These are phyloP conservation scores for Backusella mclennaniae DNA, from an alignment of 192 early-diverging fungal species.

Conservation along the genomic window DNA sequence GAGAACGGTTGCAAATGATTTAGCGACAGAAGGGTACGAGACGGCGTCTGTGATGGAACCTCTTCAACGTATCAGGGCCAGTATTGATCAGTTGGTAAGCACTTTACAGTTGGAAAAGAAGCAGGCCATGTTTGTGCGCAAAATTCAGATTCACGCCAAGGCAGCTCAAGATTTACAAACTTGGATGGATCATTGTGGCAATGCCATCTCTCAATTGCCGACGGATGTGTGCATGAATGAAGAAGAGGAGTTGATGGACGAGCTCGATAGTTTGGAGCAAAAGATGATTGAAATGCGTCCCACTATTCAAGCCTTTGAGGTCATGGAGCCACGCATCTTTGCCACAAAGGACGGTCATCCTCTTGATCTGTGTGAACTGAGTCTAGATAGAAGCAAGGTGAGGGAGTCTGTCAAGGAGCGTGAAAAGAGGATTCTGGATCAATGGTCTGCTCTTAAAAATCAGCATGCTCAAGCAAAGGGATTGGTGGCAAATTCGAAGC, in stretches of 20 bases:
- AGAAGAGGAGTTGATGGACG: slow-evolving; percentile 21
- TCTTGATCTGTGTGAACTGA: neutral
- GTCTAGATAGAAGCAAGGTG: slow-evolving; percentile 4
- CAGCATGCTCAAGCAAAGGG: slow-evolving; percentile 14
- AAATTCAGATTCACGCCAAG: slow-evolving; percentile 29
- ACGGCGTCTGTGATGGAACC: neutral
- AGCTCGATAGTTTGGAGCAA: slow-evolving; percentile 19
- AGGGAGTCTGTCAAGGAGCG: slow-evolving; percentile 19
- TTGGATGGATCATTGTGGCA: slow-evolving; percentile 28
- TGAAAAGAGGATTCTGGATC: slow-evolving; percentile 26
- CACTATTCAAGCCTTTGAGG: slow-evolving; percentile 26
- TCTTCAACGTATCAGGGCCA: neutral
- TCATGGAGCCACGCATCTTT: slow-evolving; percentile 20
- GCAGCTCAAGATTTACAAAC: slow-evolving; percentile 21
- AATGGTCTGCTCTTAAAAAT: slow-evolving; percentile 34
- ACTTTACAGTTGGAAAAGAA: slow-evolving; percentile 17
- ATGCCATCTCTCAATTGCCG: slow-evolving; percentile 19
- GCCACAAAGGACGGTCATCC: slow-evolving; percentile 13
- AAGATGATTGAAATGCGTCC: slow-evolving; percentile 23
- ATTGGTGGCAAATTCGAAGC: slow-evolving; percentile 14
- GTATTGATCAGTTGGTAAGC: neutral
- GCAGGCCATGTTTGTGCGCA: slow-evolving; percentile 23
- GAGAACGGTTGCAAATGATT: neutral
- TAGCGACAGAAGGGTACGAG: slow-evolving; percentile 5
- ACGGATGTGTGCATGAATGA: slow-evolving; percentile 26